phyloP scores from a whole-genome alignment of 2,329 filamentous ascomycete species.

The Lizonia empirigonia region DNA sequence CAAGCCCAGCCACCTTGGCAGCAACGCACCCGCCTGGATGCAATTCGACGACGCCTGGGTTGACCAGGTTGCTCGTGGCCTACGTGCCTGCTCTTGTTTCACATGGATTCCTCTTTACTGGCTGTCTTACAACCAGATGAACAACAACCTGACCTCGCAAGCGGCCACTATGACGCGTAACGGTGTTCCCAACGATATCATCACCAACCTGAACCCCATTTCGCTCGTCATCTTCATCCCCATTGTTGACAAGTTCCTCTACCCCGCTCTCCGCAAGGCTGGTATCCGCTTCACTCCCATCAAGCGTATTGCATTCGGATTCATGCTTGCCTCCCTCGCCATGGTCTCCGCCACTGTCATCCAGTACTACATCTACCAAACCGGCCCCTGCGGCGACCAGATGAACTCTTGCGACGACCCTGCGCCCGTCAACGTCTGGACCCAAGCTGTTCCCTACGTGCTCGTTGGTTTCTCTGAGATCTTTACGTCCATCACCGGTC shows the following conservation, averaged over 20 bases:
- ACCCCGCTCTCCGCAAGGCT: constrained; percentile 55
- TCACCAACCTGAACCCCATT: constrained; percentile 61
- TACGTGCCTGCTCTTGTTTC: constrained; percentile 50
- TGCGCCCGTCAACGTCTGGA: constrained; percentile 69
- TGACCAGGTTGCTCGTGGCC: constrained; percentile 56
- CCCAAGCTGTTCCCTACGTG: constrained; percentile 57
- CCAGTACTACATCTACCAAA: constrained; percentile 68
- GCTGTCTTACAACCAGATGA: constrained; percentile 61
- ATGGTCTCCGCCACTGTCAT: constrained; percentile 59
- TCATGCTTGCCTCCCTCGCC: constrained; percentile 53
- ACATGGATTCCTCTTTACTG: constrained; percentile 60
- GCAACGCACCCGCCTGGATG: constrained; percentile 72
- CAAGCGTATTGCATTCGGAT: constrained; percentile 59
- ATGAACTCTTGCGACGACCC: constrained; percentile 60
- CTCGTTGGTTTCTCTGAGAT: constrained; percentile 64
- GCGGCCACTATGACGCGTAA: constrained; percentile 59
- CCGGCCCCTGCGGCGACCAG: constrained; percentile 64
- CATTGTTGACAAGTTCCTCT: constrained; percentile 59
- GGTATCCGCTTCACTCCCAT: constrained; percentile 59
- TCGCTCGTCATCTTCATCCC: constrained; percentile 61
- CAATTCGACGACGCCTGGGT: constrained; percentile 84
- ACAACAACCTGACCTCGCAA: constrained; percentile 61
- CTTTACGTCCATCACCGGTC: constrained; percentile 64
- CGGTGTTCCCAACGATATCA: constrained; percentile 62
- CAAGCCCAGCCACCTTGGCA: constrained; percentile 68